Evolutionary conservation across 2,329 filamentous ascomycete genomes (phyloP).

Genomic region (Botryotinia convoluta): DNA sequence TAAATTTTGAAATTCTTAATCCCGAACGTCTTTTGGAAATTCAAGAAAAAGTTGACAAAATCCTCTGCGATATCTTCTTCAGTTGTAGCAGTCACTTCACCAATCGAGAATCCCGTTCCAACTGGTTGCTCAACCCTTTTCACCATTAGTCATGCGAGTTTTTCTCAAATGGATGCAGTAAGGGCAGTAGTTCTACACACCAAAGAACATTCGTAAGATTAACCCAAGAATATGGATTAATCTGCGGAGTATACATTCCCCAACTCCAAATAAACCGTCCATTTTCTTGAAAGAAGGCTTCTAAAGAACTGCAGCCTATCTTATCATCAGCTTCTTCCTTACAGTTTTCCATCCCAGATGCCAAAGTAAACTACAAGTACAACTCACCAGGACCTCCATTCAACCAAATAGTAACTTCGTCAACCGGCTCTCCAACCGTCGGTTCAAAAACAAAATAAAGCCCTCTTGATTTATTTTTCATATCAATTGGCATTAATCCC

Average conservation of each 20-base stretch:
- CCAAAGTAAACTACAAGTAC: background rate
- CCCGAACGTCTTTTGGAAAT: constrained; percentile 55
- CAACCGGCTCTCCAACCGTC: constrained; percentile 44
- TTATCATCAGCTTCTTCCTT: background rate
- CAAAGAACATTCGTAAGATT: constrained; percentile 44
- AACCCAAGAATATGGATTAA: constrained; percentile 38
- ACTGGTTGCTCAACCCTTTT: constrained; percentile 50
- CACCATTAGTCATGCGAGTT: constrained; percentile 41
- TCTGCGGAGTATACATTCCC: constrained; percentile 27
- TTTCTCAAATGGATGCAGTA: background rate
- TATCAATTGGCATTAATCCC: constrained; percentile 49
- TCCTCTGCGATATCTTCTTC: constrained; percentile 47
- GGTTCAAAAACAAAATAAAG: constrained; percentile 55
- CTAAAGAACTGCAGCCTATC: constrained; percentile 43
- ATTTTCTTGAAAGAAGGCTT: constrained; percentile 40
- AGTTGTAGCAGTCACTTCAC: constrained; percentile 37
- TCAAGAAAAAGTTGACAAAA: constrained; percentile 52
- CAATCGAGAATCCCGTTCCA: constrained; percentile 32
- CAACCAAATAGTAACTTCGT: constrained; percentile 48
- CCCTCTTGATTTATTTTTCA: constrained; percentile 43
- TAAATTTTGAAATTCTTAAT: constrained; percentile 53
- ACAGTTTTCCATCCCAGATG: background rate
- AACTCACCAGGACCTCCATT: constrained; percentile 37
- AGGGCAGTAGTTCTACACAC: constrained; percentile 32
- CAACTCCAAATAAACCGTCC: constrained; percentile 39